phyloP scores from a whole-genome alignment of 2,329 filamentous ascomycete species.

The Nothophoma quercina region DNA sequence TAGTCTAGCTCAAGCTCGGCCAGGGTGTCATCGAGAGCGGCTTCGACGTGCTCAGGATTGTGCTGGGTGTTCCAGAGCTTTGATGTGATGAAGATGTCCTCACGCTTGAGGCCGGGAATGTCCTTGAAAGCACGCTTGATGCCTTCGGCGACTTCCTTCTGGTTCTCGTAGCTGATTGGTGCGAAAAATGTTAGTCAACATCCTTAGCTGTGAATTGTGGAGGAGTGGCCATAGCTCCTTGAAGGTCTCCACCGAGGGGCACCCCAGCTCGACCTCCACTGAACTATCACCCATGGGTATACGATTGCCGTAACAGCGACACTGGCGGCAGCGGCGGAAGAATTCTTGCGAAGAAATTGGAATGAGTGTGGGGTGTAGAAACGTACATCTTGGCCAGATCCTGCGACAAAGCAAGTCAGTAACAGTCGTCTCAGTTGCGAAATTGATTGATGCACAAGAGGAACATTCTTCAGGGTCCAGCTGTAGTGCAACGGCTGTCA shows the following conservation, averaged over 20 bases:
- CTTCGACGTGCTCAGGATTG: conserved; percentile 70
- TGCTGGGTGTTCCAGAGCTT: conserved; percentile 95
- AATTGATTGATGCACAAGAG: neutral
- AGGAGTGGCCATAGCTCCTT: conserved; percentile 27
- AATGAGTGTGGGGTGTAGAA: conserved; percentile 1
- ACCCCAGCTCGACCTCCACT: conserved; percentile 21
- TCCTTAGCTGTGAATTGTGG: conserved; percentile 3
- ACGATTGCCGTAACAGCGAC: neutral
- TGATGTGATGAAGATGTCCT: conserved; percentile 64
- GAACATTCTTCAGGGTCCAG: neutral
- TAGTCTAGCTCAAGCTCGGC: conserved; percentile 84
- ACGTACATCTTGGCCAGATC: conserved; percentile 45
- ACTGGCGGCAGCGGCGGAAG: neutral
- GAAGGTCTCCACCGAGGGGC: conserved; percentile 26
- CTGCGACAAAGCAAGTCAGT: conserved; percentile 41
- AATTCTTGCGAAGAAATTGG: neutral
- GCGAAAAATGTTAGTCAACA: conserved; percentile 32
- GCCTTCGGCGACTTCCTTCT: conserved; percentile 41
- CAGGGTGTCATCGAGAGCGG: conserved; percentile 75
- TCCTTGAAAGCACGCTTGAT: conserved; percentile 42
- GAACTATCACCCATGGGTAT: neutral
- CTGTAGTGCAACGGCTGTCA: conserved; percentile 5
- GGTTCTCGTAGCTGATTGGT: conserved; percentile 44
- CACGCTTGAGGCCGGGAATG: conserved; percentile 37
- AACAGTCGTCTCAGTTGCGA: neutral